A percentile compares a stretch with the other conserved stretches of the same genome.
These are phyloP conservation scores for Podila minutissima DNA, from an alignment of 192 early-diverging fungal species.

Conservation along the genomic window DNA sequence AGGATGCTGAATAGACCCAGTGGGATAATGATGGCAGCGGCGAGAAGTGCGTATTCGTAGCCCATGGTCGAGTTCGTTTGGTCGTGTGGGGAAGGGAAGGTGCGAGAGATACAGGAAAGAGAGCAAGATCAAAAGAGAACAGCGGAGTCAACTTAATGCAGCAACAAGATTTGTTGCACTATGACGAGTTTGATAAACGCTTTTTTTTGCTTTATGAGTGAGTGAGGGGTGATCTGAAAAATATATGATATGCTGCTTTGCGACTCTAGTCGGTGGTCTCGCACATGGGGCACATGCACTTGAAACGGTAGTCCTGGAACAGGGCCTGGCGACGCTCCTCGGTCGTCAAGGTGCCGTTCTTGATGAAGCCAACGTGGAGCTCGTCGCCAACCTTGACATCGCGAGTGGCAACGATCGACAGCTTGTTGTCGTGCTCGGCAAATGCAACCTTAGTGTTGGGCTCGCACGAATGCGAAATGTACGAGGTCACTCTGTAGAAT, in stretches of 20 bases:
- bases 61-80: slow-evolving; percentile 13
- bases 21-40: slow-evolving; percentile 37
- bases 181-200: neutral
- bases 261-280: slow-evolving; percentile 38
- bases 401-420: slow-evolving; percentile 67
- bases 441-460: slow-evolving; percentile 64
- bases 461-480: slow-evolving; percentile 78
- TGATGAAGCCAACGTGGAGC: slow-evolving; percentile 70
- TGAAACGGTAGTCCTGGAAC: slow-evolving; percentile 66
- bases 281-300: slow-evolving; percentile 67
- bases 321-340: slow-evolving; percentile 68
- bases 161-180: no score
- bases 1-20: slow-evolving; percentile 31
- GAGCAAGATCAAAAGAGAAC: neutral
- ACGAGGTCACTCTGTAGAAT: slow-evolving; percentile 79
- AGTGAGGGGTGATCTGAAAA: neutral
- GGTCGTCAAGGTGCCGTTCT: slow-evolving; percentile 48
- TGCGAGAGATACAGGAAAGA: neutral
- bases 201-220: neutral
- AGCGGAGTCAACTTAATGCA: no score
- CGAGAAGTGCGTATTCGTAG: slow-evolving; percentile 43
- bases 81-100: neutral
- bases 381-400: slow-evolving; percentile 76
- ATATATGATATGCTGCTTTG: neutral
- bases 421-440: slow-evolving; percentile 57